Evolutionary conservation across 2,329 filamentous ascomycete species (phyloP), one percentile per base, ranked within the genome.

Genomic region (Diplodia seriata): DNA sequence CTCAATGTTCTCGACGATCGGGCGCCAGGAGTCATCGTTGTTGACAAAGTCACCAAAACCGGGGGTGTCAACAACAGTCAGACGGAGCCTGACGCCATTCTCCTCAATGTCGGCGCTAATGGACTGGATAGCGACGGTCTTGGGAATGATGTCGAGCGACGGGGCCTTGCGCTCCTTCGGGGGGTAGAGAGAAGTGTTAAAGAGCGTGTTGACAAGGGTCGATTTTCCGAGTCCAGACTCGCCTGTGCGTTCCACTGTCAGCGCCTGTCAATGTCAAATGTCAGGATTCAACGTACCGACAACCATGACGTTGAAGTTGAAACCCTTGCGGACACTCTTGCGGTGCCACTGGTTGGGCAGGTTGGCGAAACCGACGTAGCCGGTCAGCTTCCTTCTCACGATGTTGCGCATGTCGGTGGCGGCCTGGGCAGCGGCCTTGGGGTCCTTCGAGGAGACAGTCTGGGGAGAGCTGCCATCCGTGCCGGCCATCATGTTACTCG

Each of bases 281-380:
- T 63, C 31, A 38, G 47, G 54, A 36, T 51, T 23, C 49, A 18
- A 68, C 66, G 57, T 86, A 98, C 95, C 95, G 83, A 99, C 95
- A 82, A 99, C 95, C 95, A 99, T 99, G 74, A 99, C 95, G 80
- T 99, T 99, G 87, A 99, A 99, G 88, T 98, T 99, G 89, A 99
- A 99, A 70, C 95, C 95, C 84, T 99, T 99, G 80, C 95, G 93
- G 77, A 99, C 95, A 89, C 94, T 97, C 91, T 99, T 99, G 82
- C 95, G 94, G 86, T 99, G 95, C 95, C 95, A 99, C 84, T 99
- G 95, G 85, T 99, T 99, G 72, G 95, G 95, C 79, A 99, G 84
- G 81, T 99, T 99, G 81, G 95, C 95, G 78, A 99, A 99, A 73
- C 95, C 95, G 77, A 99, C 95, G 77, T 98, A 99, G 78, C 95